Evolutionary conservation across 2,329 filamentous ascomycete species (phyloP).

Genomic region (Chaetothyriales sp.): DNA sequence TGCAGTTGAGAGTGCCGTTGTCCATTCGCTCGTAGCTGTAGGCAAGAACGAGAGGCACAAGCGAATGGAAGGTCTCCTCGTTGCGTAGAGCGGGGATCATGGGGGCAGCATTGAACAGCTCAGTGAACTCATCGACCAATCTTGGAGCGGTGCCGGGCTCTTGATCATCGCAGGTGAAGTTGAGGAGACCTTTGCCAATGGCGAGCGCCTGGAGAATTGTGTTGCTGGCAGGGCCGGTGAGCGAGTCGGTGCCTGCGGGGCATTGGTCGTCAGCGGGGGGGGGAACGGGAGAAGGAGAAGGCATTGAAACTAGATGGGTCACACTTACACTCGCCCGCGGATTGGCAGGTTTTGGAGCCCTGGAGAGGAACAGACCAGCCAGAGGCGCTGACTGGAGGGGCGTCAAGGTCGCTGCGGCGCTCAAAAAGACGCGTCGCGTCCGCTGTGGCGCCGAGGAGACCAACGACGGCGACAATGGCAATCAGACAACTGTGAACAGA

Average conservation of each 20-base stretch:
- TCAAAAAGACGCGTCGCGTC: slow-evolving; percentile 5
- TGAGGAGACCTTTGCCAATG: slow-evolving; percentile 35
- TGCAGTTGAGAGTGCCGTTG: slow-evolving; percentile 13
- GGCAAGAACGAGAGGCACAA: slow-evolving; percentile 18
- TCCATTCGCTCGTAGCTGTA: slow-evolving; percentile 13
- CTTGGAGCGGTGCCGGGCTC: slow-evolving; percentile 18
- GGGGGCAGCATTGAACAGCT: slow-evolving; percentile 28
- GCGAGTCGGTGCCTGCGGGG: slow-evolving; percentile 10
- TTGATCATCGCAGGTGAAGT: slow-evolving; percentile 31
- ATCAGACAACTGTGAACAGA: neutral
- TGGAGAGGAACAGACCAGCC: slow-evolving; percentile 14
- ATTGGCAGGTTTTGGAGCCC: slow-evolving; percentile 9
- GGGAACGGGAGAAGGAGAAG: too few relatives aligned
- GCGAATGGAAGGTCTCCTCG: slow-evolving; percentile 20
- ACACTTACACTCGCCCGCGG: slow-evolving; percentile 6
- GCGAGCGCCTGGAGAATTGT: slow-evolving; percentile 30
- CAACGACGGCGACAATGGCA: slow-evolving; percentile 7
- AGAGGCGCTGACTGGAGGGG: slow-evolving; percentile 7
- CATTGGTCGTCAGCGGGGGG: neutral
- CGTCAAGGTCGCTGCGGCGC: slow-evolving; percentile 8
- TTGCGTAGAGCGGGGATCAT: slow-evolving; percentile 18
- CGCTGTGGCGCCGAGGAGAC: slow-evolving; percentile 2
- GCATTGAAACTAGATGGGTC: neutral
- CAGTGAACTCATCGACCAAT: slow-evolving; percentile 31
- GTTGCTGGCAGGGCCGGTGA: slow-evolving; percentile 20